Conservation (phyloP, 345 rosid species). For the Gossypium ekmanianum region DNA sequence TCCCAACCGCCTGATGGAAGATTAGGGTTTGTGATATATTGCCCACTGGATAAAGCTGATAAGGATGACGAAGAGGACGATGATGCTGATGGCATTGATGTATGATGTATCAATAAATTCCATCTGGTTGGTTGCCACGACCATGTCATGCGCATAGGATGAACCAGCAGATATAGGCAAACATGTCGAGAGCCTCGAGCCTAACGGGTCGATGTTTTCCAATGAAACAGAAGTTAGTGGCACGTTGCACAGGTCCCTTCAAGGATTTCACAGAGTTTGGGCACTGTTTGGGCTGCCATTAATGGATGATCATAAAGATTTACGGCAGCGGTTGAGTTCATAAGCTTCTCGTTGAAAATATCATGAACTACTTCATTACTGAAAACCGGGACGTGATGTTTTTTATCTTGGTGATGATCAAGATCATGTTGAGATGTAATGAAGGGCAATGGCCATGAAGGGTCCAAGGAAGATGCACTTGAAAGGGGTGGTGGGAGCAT, state of each 20-base stretch:
- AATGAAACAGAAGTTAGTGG: slow-evolving; percentile 28
- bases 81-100: slow-evolving; percentile 36
- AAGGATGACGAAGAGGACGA: slow-evolving; percentile 26
- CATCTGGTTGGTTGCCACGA: slow-evolving; percentile 30
- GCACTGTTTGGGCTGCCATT: slow-evolving; percentile 30
- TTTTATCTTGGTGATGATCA: slow-evolving; percentile 13
- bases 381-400: slow-evolving; percentile 26
- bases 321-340: slow-evolving; percentile 24
- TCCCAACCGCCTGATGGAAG: slow-evolving; percentile 43
- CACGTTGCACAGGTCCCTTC: slow-evolving; percentile 30
- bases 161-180: slow-evolving; percentile 27
- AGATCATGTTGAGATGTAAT: slow-evolving; percentile 18
- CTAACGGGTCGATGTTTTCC: slow-evolving; percentile 20
- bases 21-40: slow-evolving; percentile 55
- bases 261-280: slow-evolving; percentile 52
- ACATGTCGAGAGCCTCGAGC: slow-evolving; percentile 26
- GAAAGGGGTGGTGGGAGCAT: slow-evolving; percentile 13
- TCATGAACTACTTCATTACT: slow-evolving; percentile 11
- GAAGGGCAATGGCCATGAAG: slow-evolving; percentile 28
- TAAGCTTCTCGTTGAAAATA: slow-evolving; percentile 11
- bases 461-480: slow-evolving; percentile 20
- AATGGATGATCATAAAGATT: slow-evolving; percentile 27
- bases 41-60: slow-evolving; percentile 40
- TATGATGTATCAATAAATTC: slow-evolving; percentile 59
- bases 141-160: slow-evolving; percentile 22